Percentiles rank a stretch among this genome's conserved stretches.
Evolutionary conservation across 805 yeast genomes (phyloP).

Genomic region (Lachancea dasiensis): DNA sequence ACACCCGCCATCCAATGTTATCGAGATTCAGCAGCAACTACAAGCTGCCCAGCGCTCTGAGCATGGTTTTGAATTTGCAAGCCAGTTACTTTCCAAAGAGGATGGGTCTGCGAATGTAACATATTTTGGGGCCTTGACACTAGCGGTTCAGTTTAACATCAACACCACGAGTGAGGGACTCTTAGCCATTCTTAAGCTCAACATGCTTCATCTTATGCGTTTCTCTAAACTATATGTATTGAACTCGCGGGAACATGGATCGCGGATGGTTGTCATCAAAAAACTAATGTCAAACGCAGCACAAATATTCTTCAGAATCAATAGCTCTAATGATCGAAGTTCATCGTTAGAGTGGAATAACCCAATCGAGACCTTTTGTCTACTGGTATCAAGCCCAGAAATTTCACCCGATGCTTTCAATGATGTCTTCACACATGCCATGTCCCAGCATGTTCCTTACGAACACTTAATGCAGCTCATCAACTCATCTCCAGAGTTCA

Average conservation of each 20-base stretch:
- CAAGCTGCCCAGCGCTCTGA: slow-evolving; percentile 29
- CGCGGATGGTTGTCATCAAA: slow-evolving; percentile 22
- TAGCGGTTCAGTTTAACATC: slow-evolving; percentile 29
- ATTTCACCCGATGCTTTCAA: not conserved
- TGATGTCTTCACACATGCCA: not conserved
- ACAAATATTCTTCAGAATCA: slow-evolving; percentile 20
- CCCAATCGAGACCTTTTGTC: slow-evolving; percentile 28
- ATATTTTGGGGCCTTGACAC: slow-evolving; percentile 33
- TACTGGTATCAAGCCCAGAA: not conserved
- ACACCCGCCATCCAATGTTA: slow-evolving; percentile 24
- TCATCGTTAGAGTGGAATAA: slow-evolving; percentile 24
- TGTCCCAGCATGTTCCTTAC: slow-evolving; percentile 20
- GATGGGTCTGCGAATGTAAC: slow-evolving; percentile 24
- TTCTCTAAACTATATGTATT: slow-evolving; percentile 14
- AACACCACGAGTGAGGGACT: slow-evolving; percentile 15
- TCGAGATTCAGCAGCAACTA: slow-evolving; percentile 27
- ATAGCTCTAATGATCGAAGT: not conserved
- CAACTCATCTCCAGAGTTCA: slow-evolving; percentile 17
- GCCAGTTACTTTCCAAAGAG: slow-evolving; percentile 19
- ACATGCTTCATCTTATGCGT: slow-evolving; percentile 21
- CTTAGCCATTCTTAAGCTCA: slow-evolving; percentile 25
- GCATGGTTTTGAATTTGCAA: slow-evolving; percentile 27
- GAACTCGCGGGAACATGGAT: slow-evolving; percentile 14
- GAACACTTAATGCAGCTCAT: slow-evolving; percentile 22
- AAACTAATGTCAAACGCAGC: slow-evolving; percentile 34